Conservation (phyloP, 257 asterid species). For the Henckelia pumila region DNA sequence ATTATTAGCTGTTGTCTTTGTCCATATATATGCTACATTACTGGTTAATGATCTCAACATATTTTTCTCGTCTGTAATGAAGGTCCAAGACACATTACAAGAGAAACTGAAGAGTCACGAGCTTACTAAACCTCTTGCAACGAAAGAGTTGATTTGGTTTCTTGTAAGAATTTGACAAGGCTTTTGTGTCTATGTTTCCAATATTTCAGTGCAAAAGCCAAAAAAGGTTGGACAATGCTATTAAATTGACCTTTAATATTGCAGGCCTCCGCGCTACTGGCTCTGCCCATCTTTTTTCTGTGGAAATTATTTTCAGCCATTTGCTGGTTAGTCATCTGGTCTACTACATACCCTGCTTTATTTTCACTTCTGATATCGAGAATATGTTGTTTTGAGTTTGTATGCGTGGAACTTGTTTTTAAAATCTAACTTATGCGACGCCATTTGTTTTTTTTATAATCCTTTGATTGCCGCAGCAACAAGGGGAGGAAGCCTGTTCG, state of each 20-base stretch:
- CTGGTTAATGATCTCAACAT: slow-evolving; percentile 9
- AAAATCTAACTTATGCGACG: background rate
- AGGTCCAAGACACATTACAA: slow-evolving; percentile 63
- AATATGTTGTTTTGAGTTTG: background rate
- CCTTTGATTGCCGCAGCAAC: slow-evolving; percentile 41
- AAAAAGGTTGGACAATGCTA: background rate
- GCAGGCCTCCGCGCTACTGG: slow-evolving; percentile 78
- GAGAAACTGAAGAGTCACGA: slow-evolving; percentile 62
- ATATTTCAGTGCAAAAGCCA: slow-evolving; percentile 5
- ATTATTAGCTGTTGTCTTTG: background rate
- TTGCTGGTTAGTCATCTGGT: slow-evolving; percentile 50
- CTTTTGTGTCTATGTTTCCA: slow-evolving; percentile 17
- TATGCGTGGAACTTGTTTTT: background rate
- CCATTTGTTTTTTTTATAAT: background rate
- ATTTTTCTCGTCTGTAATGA: slow-evolving; percentile 15
- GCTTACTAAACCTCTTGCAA: slow-evolving; percentile 59
- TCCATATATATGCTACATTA: too few relatives aligned
- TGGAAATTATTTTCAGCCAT: slow-evolving; percentile 41
- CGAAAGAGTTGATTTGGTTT: slow-evolving; percentile 80
- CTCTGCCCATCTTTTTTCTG: slow-evolving; percentile 56
- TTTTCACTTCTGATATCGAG: background rate
- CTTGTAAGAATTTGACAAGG: slow-evolving; percentile 44
- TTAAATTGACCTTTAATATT: slow-evolving; percentile 22
- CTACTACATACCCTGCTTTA: background rate
- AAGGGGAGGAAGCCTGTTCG: slow-evolving; percentile 33